phyloP scores from a whole-genome alignment of 2,329 filamentous ascomycete species.

The Teratosphaeria pseudoeucalypti region DNA sequence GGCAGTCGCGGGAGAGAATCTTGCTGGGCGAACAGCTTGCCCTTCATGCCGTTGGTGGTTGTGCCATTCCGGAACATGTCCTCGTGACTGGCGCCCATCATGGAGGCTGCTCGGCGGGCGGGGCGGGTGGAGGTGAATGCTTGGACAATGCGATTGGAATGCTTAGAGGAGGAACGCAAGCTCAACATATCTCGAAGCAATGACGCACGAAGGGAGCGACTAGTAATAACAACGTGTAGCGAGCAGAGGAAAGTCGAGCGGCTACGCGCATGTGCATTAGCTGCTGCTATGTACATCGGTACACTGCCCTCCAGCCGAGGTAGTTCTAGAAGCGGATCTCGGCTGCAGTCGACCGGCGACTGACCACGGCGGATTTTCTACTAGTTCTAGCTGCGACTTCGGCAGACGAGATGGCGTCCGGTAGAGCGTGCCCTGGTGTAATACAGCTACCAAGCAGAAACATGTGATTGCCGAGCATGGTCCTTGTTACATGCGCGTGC shows the following conservation, averaged over 20 bases:
- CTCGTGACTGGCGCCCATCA: not conserved
- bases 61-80: not conserved
- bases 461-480: too few species aligned
- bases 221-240: not conserved
- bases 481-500: too few species aligned
- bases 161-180: not conserved
- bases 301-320: not conserved
- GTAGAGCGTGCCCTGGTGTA: not conserved
- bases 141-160: not conserved
- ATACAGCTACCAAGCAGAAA: too few species aligned
- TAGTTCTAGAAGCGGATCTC: not conserved
- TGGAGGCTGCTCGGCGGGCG: not conserved
- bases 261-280: not conserved
- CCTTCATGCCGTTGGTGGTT: not conserved
- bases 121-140: not conserved
- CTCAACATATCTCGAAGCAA: not conserved
- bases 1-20: not conserved
- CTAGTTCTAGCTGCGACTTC: not conserved
- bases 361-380: not conserved
- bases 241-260: not conserved
- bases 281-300: not conserved
- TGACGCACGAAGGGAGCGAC: not conserved
- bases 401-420: not conserved
- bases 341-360: not conserved
- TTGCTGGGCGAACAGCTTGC: not conserved